Conservation (phyloP, 345 rosid genomes). For the Hirschfeldia incana region DNA sequence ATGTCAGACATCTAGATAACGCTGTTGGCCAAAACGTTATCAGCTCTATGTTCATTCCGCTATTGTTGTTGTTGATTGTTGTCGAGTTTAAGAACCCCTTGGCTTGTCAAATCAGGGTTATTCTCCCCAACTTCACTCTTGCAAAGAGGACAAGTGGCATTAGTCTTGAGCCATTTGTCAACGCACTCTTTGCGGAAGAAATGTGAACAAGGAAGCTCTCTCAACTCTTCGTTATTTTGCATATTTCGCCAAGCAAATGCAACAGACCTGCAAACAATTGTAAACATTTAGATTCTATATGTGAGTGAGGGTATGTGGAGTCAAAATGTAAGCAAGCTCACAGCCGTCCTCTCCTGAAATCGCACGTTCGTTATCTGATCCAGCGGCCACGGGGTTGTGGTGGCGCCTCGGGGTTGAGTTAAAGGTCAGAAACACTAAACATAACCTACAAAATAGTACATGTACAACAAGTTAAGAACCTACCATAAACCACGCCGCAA, state of each 20-base stretch:
- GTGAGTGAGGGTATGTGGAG: too few relatives aligned
- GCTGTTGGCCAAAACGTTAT: constrained; percentile 24
- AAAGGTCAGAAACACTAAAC: too few relatives aligned
- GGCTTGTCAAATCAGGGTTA: constrained; percentile 44
- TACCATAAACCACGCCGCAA: constrained; percentile 98
- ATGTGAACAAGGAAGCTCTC: constrained; percentile 86
- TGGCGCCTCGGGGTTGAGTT: constrained; percentile 87
- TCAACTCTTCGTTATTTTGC: constrained; percentile 84
- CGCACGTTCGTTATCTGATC: constrained; percentile 76
- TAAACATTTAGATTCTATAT: not conserved
- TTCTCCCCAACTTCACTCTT: constrained; percentile 77
- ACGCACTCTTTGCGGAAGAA: constrained; percentile 96
- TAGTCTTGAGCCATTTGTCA: constrained; percentile 95
- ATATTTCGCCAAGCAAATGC: constrained; percentile 92
- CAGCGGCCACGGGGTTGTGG: constrained; percentile 63
- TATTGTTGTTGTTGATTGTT: constrained; percentile 37
- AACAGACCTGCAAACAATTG: constrained; percentile 63
- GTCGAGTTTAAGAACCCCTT: constrained; percentile 43
- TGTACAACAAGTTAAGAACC: constrained; percentile 90
- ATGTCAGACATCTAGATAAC: not conserved
- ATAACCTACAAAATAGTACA: constrained; percentile 40
- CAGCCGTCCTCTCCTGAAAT: constrained; percentile 94
- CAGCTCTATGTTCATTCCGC: constrained; percentile 44
- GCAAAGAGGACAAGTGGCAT: constrained; percentile 93
- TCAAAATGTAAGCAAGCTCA: constrained; percentile 39